Evolutionary conservation across 116 monocot species (phyloP).

Genomic region (Iris pallida): DNA sequence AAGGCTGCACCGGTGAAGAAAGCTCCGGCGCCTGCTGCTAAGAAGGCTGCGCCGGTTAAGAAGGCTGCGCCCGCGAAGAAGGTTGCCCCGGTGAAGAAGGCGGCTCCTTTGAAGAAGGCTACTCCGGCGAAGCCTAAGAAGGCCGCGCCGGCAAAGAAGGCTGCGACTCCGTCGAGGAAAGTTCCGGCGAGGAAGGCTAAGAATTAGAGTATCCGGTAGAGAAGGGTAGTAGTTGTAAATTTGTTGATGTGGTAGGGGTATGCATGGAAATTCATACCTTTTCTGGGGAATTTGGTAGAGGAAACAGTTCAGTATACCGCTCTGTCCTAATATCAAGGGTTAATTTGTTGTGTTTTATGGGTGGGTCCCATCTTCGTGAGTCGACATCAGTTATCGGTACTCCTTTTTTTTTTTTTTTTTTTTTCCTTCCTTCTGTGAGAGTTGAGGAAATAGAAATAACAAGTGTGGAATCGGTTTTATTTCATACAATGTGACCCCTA

Average conservation of each 20-base stretch:
- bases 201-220: constrained; percentile 8
- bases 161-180: constrained; percentile 14
- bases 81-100: constrained; percentile 7
- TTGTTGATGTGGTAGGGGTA: background rate
- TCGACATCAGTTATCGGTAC: background rate
- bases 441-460: too few relatives aligned
- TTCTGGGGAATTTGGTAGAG: background rate
- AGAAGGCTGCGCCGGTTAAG: constrained; percentile 1
- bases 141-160: constrained; percentile 1
- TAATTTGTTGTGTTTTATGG: background rate
- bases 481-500: too few relatives aligned
- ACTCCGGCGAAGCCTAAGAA: constrained; percentile 8
- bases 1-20: constrained; percentile 19
- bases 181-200: constrained; percentile 13
- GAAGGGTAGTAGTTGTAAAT: background rate
- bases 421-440: too few relatives aligned
- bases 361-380: background rate
- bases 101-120: background rate
- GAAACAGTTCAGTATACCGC: background rate
- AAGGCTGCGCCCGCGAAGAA: constrained; percentile 1
- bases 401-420: too few relatives aligned
- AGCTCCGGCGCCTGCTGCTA: background rate
- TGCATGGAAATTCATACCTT: background rate
- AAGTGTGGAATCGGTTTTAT: too few relatives aligned
- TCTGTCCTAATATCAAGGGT: background rate